A percentile compares a stretch with the other conserved stretches of the same genome.
Conservation (phyloP, 805 yeast species). For the Tetrapisispora fleetii region DNA sequence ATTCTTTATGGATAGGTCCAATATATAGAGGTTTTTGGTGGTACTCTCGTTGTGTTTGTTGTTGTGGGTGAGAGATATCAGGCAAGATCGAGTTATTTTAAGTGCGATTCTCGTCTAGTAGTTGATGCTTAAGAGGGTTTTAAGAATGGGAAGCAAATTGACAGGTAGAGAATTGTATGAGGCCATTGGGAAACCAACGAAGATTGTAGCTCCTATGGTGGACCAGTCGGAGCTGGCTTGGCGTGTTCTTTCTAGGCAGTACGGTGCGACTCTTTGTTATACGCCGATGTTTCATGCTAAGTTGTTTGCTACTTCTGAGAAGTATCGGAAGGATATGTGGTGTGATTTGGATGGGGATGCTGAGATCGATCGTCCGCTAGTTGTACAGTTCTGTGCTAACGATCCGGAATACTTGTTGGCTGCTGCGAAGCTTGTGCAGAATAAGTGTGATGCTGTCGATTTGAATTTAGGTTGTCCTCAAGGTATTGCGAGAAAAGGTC, state of each 20-base stretch:
- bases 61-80: too few relatives aligned
- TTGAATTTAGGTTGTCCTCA: conserved; percentile 96
- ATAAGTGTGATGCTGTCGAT: conserved; percentile 90
- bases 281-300: conserved; percentile 97
- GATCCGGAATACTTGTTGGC: conserved; percentile 73
- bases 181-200: conserved; percentile 62
- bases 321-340: conserved; percentile 72
- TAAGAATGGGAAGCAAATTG: conserved; percentile 8
- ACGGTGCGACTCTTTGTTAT: conserved; percentile 90
- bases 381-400: conserved; percentile 95
- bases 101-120: too few relatives aligned
- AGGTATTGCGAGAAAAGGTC: conserved; percentile 90
- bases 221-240: conserved; percentile 95
- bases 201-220: conserved; percentile 96
- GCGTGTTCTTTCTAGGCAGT: conserved; percentile 74
- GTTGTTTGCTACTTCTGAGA: conserved; percentile 73
- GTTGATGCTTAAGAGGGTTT: neutral
- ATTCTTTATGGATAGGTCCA: too few relatives aligned
- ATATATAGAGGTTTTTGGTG: too few relatives aligned
- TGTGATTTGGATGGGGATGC: conserved; percentile 62
- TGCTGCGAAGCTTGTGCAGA: conserved; percentile 77
- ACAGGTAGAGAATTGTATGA: conserved; percentile 64
- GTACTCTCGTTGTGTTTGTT: too few relatives aligned
- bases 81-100: too few relatives aligned
- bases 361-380: conserved; percentile 66